A percentile compares a stretch with the other conserved stretches of the same genome.
Evolutionary conservation across 1,139 yeast species (phyloP).

Genomic region (Yamadazyma mexicana): DNA sequence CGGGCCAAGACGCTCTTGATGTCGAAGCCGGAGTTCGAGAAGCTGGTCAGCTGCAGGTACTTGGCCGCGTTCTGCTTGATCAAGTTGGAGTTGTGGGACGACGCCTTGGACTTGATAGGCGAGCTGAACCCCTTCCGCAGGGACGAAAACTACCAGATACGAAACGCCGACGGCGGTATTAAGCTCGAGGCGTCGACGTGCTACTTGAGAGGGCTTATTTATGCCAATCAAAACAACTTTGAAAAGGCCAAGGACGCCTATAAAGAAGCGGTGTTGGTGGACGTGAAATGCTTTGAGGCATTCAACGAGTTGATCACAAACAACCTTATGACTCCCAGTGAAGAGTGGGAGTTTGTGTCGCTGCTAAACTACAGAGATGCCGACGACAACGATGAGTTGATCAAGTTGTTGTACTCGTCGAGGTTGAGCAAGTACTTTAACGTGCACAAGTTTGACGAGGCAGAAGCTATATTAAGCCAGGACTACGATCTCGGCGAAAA

Average conservation of each 20-base stretch:
- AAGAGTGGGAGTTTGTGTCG: conserved; percentile 80
- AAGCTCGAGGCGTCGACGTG: conserved; percentile 87
- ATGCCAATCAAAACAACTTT: conserved; percentile 79
- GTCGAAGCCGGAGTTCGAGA: conserved; percentile 39
- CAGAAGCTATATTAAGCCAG: conserved; percentile 64
- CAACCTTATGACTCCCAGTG: conserved; percentile 77
- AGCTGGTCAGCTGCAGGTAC: conserved; percentile 72
- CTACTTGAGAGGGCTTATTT: conserved; percentile 79
- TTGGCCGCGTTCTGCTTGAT: conserved; percentile 75
- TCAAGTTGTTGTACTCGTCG: conserved; percentile 73
- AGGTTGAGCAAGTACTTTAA: conserved; percentile 74
- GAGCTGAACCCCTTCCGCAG: conserved; percentile 71
- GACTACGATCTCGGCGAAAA: conserved; percentile 72
- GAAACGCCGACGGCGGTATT: conserved; percentile 70
- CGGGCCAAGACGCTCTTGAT: conserved; percentile 71
- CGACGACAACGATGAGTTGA: conserved; percentile 80
- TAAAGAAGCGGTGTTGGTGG: conserved; percentile 83
- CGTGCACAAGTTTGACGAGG: conserved; percentile 58
- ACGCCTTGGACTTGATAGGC: conserved; percentile 84
- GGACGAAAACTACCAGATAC: conserved; percentile 38
- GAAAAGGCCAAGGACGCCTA: conserved; percentile 86
- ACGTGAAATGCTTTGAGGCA: conserved; percentile 92
- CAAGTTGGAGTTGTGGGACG: conserved; percentile 80
- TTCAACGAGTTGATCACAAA: conserved; percentile 76
- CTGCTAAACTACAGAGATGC: conserved; percentile 70